phyloP scores from a whole-genome alignment of 2,329 filamentous ascomycete genomes.

The Myriosclerotinia curreyana region DNA sequence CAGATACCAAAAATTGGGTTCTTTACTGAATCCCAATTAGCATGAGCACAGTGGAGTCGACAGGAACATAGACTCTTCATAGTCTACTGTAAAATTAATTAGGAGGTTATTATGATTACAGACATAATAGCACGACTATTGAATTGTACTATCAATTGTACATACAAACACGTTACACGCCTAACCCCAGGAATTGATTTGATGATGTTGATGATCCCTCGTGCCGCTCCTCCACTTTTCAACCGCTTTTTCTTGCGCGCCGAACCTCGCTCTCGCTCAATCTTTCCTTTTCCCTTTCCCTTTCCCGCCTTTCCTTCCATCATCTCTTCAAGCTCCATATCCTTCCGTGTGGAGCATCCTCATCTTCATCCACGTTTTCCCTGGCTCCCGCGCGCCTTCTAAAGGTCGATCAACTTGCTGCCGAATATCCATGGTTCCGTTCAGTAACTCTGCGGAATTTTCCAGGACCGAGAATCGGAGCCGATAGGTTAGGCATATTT shows the following conservation, averaged over 20 bases:
- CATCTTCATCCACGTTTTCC: too few species aligned
- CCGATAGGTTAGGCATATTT: too few species aligned
- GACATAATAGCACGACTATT: neutral
- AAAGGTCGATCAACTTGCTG: too few species aligned
- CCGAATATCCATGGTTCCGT: too few species aligned
- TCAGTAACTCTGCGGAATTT: too few species aligned
- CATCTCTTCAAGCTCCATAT: neutral
- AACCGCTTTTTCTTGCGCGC: neutral
- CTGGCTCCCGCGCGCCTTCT: too few species aligned
- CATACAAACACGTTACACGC: neutral
- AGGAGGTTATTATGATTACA: too few species aligned
- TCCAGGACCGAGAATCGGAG: too few species aligned
- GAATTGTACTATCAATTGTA: neutral
- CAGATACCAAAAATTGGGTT: slow-evolving; percentile 7
- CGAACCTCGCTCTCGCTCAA: neutral
- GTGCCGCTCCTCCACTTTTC: neutral
- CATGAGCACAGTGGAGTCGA: neutral
- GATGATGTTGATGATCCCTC: neutral
- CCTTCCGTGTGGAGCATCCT: too few species aligned
- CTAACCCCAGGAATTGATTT: neutral
- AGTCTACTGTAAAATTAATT: slow-evolving; percentile 1
- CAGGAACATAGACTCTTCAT: neutral
- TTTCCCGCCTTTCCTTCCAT: neutral
- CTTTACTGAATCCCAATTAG: neutral
- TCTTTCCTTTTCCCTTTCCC: neutral